Conservation (phyloP, 176 grass and related monocot genomes). For the Triticum timopheevii region DNA sequence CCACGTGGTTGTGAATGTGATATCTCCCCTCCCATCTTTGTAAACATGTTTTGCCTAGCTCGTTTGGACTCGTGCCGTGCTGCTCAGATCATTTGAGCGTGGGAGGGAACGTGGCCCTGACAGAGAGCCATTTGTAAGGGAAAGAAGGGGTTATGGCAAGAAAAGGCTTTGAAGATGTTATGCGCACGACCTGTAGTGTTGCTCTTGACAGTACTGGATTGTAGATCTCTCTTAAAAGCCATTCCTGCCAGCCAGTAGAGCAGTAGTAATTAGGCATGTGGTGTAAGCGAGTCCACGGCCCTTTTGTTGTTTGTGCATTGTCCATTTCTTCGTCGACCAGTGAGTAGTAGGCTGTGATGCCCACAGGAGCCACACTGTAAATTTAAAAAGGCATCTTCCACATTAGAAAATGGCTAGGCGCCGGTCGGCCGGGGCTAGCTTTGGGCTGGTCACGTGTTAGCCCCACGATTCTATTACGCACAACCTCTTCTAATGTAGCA, state of each 20-base stretch:
- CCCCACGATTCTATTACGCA: no score
- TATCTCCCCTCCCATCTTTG: no score
- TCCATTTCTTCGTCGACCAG: constrained; percentile 3
- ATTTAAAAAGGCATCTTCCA: no score
- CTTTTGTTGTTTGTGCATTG: constrained; percentile 12
- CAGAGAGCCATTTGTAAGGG: neutral
- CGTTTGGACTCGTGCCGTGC: neutral
- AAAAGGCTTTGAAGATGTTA: neutral
- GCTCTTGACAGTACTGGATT: neutral
- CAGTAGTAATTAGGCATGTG: neutral
- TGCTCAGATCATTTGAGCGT: constrained; percentile 17
- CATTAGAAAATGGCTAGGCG: no score
- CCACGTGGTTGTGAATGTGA: neutral
- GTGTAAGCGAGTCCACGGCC: neutral
- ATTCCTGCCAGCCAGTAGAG: neutral
- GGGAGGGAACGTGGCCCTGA: neutral
- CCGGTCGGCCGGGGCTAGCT: no score
- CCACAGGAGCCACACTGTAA: neutral
- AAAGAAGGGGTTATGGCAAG: neutral
- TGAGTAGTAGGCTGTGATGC: constrained; percentile 11
- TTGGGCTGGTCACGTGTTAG: no score
- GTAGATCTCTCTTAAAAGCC: neutral
- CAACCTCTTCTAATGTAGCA: no score
- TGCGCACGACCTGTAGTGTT: neutral
- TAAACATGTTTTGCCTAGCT: neutral